Evolutionary conservation across 2,329 filamentous ascomycete genomes (phyloP), one percentile per base, ranked within the genome.

Genomic region (Xylaria sp.): DNA sequence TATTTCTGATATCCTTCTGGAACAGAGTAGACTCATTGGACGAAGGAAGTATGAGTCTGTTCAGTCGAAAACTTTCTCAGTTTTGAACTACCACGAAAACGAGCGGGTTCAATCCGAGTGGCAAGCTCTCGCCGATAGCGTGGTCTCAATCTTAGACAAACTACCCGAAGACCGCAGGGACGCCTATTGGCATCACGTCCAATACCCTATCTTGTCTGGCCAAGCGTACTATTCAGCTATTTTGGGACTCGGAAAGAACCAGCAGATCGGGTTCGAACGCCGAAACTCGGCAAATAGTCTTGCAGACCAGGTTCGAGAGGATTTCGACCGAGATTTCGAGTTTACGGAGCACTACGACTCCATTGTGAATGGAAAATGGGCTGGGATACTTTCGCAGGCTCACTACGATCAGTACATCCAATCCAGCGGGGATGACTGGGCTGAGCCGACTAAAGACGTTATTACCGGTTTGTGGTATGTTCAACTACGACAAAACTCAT

Each of bases 11-110:
- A 80, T 87, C 0, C 81, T 88, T 70, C 82, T 85, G 60, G 83
- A 83, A 45, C 89, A 89, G 71, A 85, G 85, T 36, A 73, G 76
- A 0, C 72, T 82, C 0, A 77, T 81, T 10, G 84, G 84, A 3
- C 80, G 87, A 50, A 83, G 88, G 46, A 89, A 89, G 72, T 89
- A 86, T 68, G 89, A 91, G 72, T 82, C 87, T 36, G 79, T 90
- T 0, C 86, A 89, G 25, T 81, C 85, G 0, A 81, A 80, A 1
- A 88, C 83, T 1, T 90, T 86, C 76, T 87, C 84, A 3, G 76
- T 87, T 2, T 79, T 89, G 61, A 85, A 90, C 78, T 89, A 90
- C 72, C 79, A 85, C 48, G 89, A 91, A 74, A 86, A 86, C 2
- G 86, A 90, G 56, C 80, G 75, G 0, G 80, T 90, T 3, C 77